These are phyloP conservation scores for Diaporthe sp. DNA, from an alignment of 2,329 filamentous ascomycete species.

Conservation along the genomic window DNA sequence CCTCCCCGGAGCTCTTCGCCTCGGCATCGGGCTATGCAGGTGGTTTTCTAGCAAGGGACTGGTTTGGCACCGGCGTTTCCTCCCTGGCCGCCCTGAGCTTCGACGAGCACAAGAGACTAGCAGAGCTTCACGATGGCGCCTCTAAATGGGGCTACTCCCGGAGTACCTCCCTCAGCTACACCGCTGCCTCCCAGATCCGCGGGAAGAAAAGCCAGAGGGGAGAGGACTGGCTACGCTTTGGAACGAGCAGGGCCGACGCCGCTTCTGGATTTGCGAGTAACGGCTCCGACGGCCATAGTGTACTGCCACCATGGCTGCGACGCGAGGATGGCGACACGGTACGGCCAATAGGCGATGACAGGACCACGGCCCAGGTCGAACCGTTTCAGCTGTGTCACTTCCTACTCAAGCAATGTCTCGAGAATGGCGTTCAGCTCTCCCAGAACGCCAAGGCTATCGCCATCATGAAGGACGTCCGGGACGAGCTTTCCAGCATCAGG, in stretches of 20 bases:
- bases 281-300: slow-evolving; percentile 43
- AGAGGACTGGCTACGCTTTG: slow-evolving; percentile 77
- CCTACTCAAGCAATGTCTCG: slow-evolving; percentile 70
- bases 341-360: slow-evolving; percentile 73
- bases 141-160: slow-evolving; percentile 64
- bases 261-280: slow-evolving; percentile 52
- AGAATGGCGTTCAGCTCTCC: slow-evolving; percentile 75
- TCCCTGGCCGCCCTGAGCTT: slow-evolving; percentile 78
- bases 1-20: slow-evolving; percentile 71
- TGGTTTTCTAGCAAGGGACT: slow-evolving; percentile 81
- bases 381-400: slow-evolving; percentile 76
- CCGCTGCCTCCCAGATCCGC: slow-evolving; percentile 44
- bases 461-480: slow-evolving; percentile 64
- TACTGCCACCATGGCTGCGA: slow-evolving; percentile 70
- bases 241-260: slow-evolving; percentile 72
- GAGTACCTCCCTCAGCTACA: slow-evolving; percentile 71
- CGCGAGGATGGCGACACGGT: slow-evolving; percentile 67
- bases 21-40: slow-evolving; percentile 82
- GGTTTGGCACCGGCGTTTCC: slow-evolving; percentile 73
- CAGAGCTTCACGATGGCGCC: slow-evolving; percentile 69
- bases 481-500: slow-evolving; percentile 65
- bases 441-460: slow-evolving; percentile 72
- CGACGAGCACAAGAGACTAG: slow-evolving; percentile 75
- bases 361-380: slow-evolving; percentile 76
- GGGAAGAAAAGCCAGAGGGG: slow-evolving; percentile 58